A percentile compares a stretch with the other conserved stretches of the same genome.
These are phyloP conservation scores for Neophaeococcomyces mojaviensis DNA, from an alignment of 2,329 filamentous ascomycete species.

Conservation along the genomic window DNA sequence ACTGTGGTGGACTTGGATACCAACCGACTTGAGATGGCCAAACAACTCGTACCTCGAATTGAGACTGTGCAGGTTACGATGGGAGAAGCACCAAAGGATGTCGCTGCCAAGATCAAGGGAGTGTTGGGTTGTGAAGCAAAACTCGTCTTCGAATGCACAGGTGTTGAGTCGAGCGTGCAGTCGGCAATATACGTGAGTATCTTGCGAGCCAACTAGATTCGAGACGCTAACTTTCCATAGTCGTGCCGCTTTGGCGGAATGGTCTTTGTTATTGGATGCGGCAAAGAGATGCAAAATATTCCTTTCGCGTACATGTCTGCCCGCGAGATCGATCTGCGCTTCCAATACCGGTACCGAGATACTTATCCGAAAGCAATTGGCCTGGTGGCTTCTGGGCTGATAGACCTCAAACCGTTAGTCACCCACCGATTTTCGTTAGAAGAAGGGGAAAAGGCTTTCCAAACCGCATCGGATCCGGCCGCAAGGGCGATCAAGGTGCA, in stretches of 20 bases:
- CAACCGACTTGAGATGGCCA: conserved; percentile 50
- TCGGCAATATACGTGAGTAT: conserved; percentile 47
- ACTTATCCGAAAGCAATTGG: conserved; percentile 29
- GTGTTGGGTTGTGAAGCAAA: not conserved
- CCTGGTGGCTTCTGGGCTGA: conserved; percentile 29
- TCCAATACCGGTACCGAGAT: conserved; percentile 34
- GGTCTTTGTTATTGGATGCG: conserved; percentile 32
- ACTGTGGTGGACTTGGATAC: conserved; percentile 58
- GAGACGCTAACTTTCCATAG: conserved; percentile 13
- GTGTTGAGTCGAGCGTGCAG: conserved; percentile 55
- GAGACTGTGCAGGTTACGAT: conserved; percentile 55
- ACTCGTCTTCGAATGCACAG: conserved; percentile 49
- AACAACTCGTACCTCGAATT: conserved; percentile 48
- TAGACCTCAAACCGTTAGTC: conserved; percentile 33
- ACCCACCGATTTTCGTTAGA: conserved; percentile 32
- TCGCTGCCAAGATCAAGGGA: not conserved
- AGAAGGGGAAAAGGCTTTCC: conserved; percentile 31
- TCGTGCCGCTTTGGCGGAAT: conserved; percentile 29
- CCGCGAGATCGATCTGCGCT: conserved; percentile 33
- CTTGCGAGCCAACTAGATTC: not conserved
- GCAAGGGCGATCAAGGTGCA: conserved; percentile 30
- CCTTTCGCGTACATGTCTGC: conserved; percentile 34
- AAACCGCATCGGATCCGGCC: conserved; percentile 29
- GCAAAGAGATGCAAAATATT: conserved; percentile 30
- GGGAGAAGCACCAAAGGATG: not conserved